These are phyloP conservation scores for Ulota crispa DNA, from an alignment of 225 moss, liverwort and hornwort species.

Conservation along the genomic window DNA sequence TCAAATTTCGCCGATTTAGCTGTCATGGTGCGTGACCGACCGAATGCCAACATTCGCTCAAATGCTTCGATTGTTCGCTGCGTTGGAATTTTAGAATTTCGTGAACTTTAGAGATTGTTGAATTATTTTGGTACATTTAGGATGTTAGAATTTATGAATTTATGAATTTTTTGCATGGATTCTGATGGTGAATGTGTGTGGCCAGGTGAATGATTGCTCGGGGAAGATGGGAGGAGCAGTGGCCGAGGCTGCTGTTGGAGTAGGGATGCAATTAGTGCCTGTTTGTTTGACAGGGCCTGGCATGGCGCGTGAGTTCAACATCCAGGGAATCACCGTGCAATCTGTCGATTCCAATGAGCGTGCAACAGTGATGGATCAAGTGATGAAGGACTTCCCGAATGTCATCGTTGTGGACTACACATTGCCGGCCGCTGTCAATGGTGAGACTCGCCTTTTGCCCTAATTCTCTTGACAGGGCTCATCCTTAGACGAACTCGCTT, in stretches of 20 bases:
- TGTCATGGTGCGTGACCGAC: constrained; percentile 15
- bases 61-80: background rate
- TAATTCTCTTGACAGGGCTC: background rate
- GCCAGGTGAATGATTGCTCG: constrained; percentile 73
- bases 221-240: constrained; percentile 91
- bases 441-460: constrained; percentile 37
- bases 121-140: background rate
- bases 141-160: background rate
- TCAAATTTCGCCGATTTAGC: constrained; percentile 25
- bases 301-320: constrained; percentile 27
- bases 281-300: constrained; percentile 50
- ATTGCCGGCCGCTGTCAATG: constrained; percentile 82
- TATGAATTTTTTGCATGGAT: background rate
- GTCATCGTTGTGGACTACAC: constrained; percentile 84
- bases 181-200: background rate
- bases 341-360: constrained; percentile 54
- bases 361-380: constrained; percentile 57
- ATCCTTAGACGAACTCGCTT: background rate
- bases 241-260: constrained; percentile 71
- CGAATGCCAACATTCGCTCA: background rate
- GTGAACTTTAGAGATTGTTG: no score
- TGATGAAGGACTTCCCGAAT: constrained; percentile 45
- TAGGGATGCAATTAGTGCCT: constrained; percentile 69
- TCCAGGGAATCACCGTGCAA: constrained; percentile 48
- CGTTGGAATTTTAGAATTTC: background rate